Evolutionary conservation across 495 filamentous ascomycete species (phyloP).

Genomic region (Neurospora tetraspora): DNA sequence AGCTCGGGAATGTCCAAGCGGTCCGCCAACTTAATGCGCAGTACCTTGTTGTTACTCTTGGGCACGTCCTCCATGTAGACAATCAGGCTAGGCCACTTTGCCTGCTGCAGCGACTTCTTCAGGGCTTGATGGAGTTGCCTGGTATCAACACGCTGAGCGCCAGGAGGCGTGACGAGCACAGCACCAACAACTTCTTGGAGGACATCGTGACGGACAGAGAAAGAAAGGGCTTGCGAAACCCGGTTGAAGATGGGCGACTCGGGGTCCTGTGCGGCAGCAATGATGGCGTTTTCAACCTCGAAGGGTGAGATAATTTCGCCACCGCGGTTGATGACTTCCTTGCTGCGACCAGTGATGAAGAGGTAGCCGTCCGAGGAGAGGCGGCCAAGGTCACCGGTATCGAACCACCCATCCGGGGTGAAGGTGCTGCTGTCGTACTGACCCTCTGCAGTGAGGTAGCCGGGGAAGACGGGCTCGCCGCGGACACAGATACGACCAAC

Average conservation of each 20-base stretch:
- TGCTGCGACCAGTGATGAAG: constrained; percentile 47
- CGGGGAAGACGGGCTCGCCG: constrained; percentile 32
- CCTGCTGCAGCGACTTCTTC: constrained; percentile 21
- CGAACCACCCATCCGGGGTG: constrained; percentile 32
- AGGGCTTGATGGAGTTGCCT: constrained; percentile 23
- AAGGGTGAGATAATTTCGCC: constrained; percentile 47
- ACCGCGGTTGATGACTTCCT: constrained; percentile 50
- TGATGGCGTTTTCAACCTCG: constrained; percentile 28
- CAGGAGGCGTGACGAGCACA: constrained; percentile 26
- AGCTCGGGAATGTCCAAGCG: constrained; percentile 20
- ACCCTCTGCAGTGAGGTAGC: constrained; percentile 27
- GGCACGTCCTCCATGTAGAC: constrained; percentile 36
- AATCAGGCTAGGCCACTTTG: constrained; percentile 32
- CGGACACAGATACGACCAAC: constrained; percentile 35
- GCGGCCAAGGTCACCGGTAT: constrained; percentile 40
- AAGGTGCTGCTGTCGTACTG: constrained; percentile 29
- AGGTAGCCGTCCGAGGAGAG: constrained; percentile 43
- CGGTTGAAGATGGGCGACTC: constrained; percentile 23
- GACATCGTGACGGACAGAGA: constrained; percentile 33
- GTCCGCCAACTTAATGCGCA: constrained; percentile 31
- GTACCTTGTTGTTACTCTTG: constrained; percentile 34
- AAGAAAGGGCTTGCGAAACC: constrained; percentile 29
- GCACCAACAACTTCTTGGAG: constrained; percentile 37
- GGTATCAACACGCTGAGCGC: constrained; percentile 21
- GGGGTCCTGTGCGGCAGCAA: constrained; percentile 18